Conservation (phyloP, 805 yeast species). For the Teunomyces atbi region DNA sequence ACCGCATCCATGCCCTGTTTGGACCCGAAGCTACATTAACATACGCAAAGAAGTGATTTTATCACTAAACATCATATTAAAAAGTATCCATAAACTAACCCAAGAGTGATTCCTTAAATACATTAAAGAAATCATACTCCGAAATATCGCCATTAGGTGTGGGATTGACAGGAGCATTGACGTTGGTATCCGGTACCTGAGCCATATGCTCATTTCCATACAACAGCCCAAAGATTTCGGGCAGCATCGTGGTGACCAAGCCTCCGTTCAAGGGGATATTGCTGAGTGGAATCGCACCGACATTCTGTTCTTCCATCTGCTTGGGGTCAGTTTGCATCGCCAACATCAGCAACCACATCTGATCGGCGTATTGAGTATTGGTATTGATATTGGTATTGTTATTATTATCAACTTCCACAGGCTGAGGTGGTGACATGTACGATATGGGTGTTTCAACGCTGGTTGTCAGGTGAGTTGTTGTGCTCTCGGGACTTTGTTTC, state of each 20-base stretch:
- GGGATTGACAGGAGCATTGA: background rate
- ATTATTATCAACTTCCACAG: background rate
- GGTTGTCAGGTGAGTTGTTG: background rate
- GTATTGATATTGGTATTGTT: too few species aligned
- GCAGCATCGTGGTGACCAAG: background rate
- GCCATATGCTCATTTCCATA: background rate
- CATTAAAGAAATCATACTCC: conserved; percentile 2
- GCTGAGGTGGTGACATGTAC: background rate
- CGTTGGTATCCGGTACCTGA: background rate
- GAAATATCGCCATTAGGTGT: background rate
- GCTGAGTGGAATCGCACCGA: background rate
- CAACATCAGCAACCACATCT: conserved; percentile 13
- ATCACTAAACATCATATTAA: background rate
- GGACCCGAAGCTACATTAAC: conserved; percentile 26
- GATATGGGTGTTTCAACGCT: background rate
- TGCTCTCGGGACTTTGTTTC: conserved; percentile 3
- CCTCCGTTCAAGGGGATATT: background rate
- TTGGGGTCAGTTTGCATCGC: conserved; percentile 8
- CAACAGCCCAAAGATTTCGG: background rate
- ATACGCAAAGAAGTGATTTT: conserved; percentile 31
- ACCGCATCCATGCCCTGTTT: conserved; percentile 11
- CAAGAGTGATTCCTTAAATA: background rate
- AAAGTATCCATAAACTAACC: background rate
- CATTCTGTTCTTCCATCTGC: background rate
- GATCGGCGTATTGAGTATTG: conserved; percentile 8